Conservation (phyloP, 441 rosid species). For the Gossypium laxum region DNA sequence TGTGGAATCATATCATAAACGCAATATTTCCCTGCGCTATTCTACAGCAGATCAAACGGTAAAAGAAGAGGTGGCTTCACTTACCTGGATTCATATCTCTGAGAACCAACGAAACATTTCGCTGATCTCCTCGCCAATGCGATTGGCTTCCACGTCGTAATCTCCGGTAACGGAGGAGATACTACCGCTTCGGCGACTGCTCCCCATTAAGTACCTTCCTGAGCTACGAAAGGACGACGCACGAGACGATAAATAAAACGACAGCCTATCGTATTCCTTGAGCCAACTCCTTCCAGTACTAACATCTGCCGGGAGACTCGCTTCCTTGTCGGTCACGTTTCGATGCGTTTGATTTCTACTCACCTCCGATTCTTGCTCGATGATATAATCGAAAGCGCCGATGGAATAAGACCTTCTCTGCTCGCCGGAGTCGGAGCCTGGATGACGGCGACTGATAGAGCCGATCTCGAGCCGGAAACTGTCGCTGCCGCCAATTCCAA, state of each 20-base stretch:
- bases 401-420: conserved; percentile 53
- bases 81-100: conserved; percentile 33
- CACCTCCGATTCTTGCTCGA: conserved; percentile 61
- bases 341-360: conserved; percentile 30
- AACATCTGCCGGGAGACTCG: conserved; percentile 40
- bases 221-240: too few species aligned
- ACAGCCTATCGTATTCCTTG: not conserved
- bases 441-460: conserved; percentile 54
- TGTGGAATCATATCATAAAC: too few species aligned
- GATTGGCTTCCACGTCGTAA: conserved; percentile 33
- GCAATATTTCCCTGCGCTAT: too few species aligned
- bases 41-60: too few species aligned
- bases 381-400: conserved; percentile 71
- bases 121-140: conserved; percentile 70
- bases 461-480: conserved; percentile 85
- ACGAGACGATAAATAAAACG: too few species aligned
- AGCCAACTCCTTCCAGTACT: conserved; percentile 61
- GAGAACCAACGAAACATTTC: conserved; percentile 88
- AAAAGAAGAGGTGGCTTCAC: too few species aligned
- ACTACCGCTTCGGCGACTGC: too few species aligned
- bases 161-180: not conserved
- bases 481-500: conserved; percentile 22
- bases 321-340: conserved; percentile 49
- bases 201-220: too few species aligned
- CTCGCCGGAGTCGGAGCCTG: conserved; percentile 24